Evolutionary conservation across 2,329 filamentous ascomycete genomes (phyloP).

Genomic region (Penicillium sclerotigenum): DNA sequence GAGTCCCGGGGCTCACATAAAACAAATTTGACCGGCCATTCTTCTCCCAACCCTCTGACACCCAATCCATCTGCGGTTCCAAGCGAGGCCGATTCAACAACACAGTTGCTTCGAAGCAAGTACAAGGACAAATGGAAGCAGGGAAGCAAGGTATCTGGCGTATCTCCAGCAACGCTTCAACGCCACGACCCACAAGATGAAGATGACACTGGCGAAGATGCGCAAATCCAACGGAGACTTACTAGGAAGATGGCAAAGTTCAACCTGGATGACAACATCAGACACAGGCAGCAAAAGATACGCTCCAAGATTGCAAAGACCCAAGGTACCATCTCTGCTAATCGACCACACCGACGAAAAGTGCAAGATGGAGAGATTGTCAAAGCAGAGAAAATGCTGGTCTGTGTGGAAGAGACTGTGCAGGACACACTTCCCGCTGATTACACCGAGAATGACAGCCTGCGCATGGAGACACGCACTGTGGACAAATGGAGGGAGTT

Average conservation of each 20-base stretch:
- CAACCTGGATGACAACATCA: slow-evolving; percentile 45
- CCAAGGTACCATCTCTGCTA: slow-evolving; percentile 34
- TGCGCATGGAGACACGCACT: slow-evolving; percentile 56
- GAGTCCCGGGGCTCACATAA: slow-evolving; percentile 13
- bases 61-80: slow-evolving; percentile 21
- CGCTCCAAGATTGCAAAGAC: slow-evolving; percentile 39
- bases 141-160: slow-evolving; percentile 14
- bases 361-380: slow-evolving; percentile 59
- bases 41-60: slow-evolving; percentile 18
- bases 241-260: slow-evolving; percentile 42
- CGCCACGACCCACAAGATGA: slow-evolving; percentile 36
- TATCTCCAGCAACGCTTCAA: slow-evolving; percentile 25
- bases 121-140: slow-evolving; percentile 22
- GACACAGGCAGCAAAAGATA: slow-evolving; percentile 41
- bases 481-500: slow-evolving; percentile 66
- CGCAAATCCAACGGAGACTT: slow-evolving; percentile 17
- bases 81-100: slow-evolving; percentile 36
- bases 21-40: slow-evolving; percentile 16
- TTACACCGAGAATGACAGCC: slow-evolving; percentile 62
- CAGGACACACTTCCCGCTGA: slow-evolving; percentile 55
- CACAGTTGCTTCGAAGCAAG: slow-evolving; percentile 30
- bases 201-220: slow-evolving; percentile 12
- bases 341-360: slow-evolving; percentile 36
- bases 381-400: slow-evolving; percentile 67
- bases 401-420: slow-evolving; percentile 56